Conservation (phyloP, 805 yeast genomes). For the Saturnispora bothae region DNA sequence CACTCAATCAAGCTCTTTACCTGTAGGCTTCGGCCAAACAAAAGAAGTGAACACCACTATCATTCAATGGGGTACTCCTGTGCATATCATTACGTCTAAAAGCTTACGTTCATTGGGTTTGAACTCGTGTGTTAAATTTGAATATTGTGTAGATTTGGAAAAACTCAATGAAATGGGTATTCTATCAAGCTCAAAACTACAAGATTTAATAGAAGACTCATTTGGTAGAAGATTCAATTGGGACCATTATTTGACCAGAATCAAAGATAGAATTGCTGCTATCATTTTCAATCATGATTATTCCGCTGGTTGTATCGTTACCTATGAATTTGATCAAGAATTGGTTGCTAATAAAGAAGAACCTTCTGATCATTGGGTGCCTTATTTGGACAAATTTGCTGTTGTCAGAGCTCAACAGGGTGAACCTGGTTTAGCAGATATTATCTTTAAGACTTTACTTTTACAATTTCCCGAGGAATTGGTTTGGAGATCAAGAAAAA, state of each 20-base stretch:
- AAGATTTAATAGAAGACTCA: conserved; percentile 62
- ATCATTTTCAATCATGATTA: conserved; percentile 85
- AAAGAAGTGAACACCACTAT: conserved; percentile 70
- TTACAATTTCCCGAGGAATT: conserved; percentile 60
- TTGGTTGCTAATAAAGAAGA: conserved; percentile 5
- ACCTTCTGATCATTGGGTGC: conserved; percentile 29
- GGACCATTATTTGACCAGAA: conserved; percentile 54
- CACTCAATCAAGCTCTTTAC: conserved; percentile 80
- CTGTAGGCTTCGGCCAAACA: conserved; percentile 47
- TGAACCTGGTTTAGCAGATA: conserved; percentile 85
- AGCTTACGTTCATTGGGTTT: conserved; percentile 2
- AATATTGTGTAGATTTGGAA: conserved; percentile 31
- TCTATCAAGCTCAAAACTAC: conserved; percentile 48
- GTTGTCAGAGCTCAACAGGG: conserved; percentile 80
- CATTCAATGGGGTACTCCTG: conserved; percentile 63
- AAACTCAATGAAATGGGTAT: conserved; percentile 28
- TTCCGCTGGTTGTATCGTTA: conserved; percentile 89
- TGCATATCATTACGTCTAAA: conserved; percentile 30
- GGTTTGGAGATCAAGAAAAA: conserved; percentile 81
- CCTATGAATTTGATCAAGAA: conserved; percentile 50
- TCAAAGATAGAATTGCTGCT: conserved; percentile 59
- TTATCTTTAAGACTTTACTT: conserved; percentile 73
- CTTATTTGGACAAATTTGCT: conserved; percentile 91
- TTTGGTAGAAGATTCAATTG: conserved; percentile 61
- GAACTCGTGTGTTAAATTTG: conserved; percentile 6